Base-by-base conservation (phyloP, 1,284 basidiomycete genomes). In the Ustilago shanxiensis region DNA sequence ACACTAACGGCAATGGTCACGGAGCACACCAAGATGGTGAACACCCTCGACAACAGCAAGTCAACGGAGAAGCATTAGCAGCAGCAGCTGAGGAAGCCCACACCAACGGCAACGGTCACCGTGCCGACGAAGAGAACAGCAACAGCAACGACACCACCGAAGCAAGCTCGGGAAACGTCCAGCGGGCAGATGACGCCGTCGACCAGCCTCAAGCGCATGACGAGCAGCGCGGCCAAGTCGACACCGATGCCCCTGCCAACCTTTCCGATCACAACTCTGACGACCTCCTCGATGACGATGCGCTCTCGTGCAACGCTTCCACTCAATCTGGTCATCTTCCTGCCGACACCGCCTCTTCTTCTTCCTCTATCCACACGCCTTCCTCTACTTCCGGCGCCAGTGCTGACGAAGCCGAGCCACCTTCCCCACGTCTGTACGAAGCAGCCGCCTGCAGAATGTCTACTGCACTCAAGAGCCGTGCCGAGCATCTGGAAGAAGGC, bases 131-230 rank as follows among this genome's bases (percentile, higher is more conserved):
- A 18, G 35, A 26, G 54, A 55, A 22, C 16, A 26, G 14, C 7
- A 39, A 37, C 35, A 55, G n/a, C 16, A 26, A 22, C 7, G 26
- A 37, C 35, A 55, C 18, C 54, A 29, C 26, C 8, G 22, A 61
- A 11, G 33, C 45, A 11, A 60, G 60, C 31, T 77, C 71, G 76
- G 76, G 76, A 78, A 78, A 78, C 66, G 76, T 67, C 60, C 60
- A 55, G 71, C 64, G 76, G 76, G 76, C 76, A 78, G 67, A 74
- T 78, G 76, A 77, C 50, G 68, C 59, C 20, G 49, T 68, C 57
- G 66, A 69, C 52, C 52, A 44, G 18, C 39, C 41, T 28, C 14
- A 28, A 44, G 39, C 62, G 55, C 54, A 44, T 14, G n/a, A 44
- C 18, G 54, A 71, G 57, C 58, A 37, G 52, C n/a, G 31, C n/a